A percentile compares a stretch with the other conserved stretches of the same genome.
Conservation (phyloP, 2,329 filamentous ascomycete species). For the Talaromyces rugulosus region DNA sequence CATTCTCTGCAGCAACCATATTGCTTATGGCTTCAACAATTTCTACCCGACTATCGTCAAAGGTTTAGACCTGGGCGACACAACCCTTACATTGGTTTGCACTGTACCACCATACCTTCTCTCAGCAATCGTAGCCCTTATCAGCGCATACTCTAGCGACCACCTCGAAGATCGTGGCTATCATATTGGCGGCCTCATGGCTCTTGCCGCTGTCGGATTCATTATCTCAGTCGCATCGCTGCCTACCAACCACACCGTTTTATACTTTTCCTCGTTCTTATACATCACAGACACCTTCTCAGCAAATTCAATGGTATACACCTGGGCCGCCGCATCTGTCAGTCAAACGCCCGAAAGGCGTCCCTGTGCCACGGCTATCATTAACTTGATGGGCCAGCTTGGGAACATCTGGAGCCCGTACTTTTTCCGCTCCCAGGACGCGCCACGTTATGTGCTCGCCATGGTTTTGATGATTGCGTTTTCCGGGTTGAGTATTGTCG, state of each 20-base stretch:
- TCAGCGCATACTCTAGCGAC: constrained; percentile 14
- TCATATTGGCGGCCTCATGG: constrained; percentile 16
- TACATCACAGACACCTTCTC: constrained; percentile 30
- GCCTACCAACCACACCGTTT: neutral
- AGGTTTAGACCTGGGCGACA: constrained; percentile 14
- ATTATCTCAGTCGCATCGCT: neutral
- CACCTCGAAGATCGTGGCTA: constrained; percentile 14
- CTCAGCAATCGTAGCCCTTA: constrained; percentile 10
- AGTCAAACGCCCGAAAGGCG: constrained; percentile 37
- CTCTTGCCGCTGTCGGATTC: constrained; percentile 14
- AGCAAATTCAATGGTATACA: constrained; percentile 33
- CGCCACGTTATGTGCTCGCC: constrained; percentile 25
- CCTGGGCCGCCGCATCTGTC: constrained; percentile 32
- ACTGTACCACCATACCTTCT: constrained; percentile 12
- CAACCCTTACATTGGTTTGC: too few species aligned
- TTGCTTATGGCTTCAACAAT: constrained; percentile 32
- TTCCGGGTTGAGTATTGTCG: neutral
- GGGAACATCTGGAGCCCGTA: constrained; percentile 41
- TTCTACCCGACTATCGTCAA: constrained; percentile 28
- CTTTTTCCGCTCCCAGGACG: constrained; percentile 30
- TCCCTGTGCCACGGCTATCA: constrained; percentile 31
- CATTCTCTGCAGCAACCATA: constrained; percentile 4
- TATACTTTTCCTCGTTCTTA: constrained; percentile 27
- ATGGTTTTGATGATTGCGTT: constrained; percentile 16
- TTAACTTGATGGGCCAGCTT: constrained; percentile 35